Percentiles rank a stretch among this genome's conserved stretches.
Conservation (phyloP, 2,329 filamentous ascomycete genomes). For the Paecilomyces sp. region DNA sequence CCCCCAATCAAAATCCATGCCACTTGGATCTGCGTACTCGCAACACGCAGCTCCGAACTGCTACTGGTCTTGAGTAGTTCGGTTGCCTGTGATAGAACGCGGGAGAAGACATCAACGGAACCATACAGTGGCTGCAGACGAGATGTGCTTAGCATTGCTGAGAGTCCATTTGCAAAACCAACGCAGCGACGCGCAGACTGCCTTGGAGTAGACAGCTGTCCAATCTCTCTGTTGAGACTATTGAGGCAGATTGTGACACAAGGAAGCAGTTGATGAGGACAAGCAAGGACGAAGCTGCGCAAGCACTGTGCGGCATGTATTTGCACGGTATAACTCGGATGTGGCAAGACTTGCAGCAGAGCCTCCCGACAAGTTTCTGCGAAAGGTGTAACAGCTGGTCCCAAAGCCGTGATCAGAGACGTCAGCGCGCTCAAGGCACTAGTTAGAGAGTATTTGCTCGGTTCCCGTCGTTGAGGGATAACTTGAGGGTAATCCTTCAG, state of each 20-base stretch:
- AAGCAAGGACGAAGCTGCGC: slow-evolving; percentile 80
- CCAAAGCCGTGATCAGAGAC: slow-evolving; percentile 70
- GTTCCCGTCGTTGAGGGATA: slow-evolving; percentile 78
- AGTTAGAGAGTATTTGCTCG: slow-evolving; percentile 77
- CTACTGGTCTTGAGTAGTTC: slow-evolving; percentile 87
- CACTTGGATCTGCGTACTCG: slow-evolving; percentile 92
- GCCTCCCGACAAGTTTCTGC: slow-evolving; percentile 81
- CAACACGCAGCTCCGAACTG: slow-evolving; percentile 81
- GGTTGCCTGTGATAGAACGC: slow-evolving; percentile 84
- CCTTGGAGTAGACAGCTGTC: slow-evolving; percentile 64
- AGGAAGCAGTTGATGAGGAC: slow-evolving; percentile 82
- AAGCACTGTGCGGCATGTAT: slow-evolving; percentile 81
- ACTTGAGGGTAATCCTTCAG: slow-evolving; percentile 92
- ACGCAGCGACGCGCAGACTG: slow-evolving; percentile 78
- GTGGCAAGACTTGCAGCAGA: slow-evolving; percentile 80
- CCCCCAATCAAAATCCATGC: slow-evolving; percentile 97
- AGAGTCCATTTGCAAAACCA: slow-evolving; percentile 85
- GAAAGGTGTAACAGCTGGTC: slow-evolving; percentile 71
- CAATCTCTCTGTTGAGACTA: slow-evolving; percentile 79
- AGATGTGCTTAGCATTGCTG: slow-evolving; percentile 84
- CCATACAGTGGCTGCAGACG: slow-evolving; percentile 84
- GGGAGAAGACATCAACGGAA: slow-evolving; percentile 89
- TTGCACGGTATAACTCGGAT: slow-evolving; percentile 94
- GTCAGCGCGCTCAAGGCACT: slow-evolving; percentile 71
- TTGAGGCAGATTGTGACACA: slow-evolving; percentile 96